Percentiles rank a stretch among this genome's conserved stretches.
Conservation (phyloP, 1,284 basidiomycete genomes). For the Meira nashicola region DNA sequence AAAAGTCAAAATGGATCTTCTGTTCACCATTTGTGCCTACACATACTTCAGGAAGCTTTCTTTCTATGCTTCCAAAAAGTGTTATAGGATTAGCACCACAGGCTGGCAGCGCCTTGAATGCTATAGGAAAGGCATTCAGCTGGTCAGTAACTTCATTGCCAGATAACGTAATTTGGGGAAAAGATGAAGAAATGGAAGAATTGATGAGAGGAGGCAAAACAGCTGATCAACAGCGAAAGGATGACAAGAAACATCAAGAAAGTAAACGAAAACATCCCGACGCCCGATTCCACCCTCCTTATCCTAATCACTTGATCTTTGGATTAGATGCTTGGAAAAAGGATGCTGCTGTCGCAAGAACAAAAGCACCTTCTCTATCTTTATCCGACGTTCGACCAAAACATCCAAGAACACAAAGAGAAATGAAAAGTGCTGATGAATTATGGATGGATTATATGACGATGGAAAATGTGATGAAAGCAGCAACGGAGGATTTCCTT, state of each 20-base stretch:
- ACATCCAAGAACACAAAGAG: background rate
- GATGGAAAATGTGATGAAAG: background rate
- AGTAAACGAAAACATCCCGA: background rate
- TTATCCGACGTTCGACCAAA: background rate
- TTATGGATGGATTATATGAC: background rate
- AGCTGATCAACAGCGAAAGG: background rate
- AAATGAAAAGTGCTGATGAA: background rate
- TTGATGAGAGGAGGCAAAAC: background rate
- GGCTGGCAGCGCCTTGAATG: background rate
- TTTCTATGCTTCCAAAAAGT: background rate
- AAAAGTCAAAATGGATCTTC: background rate
- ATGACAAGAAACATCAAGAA: background rate
- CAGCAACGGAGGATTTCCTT: background rate
- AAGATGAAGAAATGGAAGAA: background rate
- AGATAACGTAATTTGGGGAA: background rate
- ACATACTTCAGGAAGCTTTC: background rate
- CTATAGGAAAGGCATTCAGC: background rate
- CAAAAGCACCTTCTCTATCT: too few relatives aligned
- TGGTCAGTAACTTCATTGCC: background rate
- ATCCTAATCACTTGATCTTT: background rate
- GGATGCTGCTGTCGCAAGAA: background rate
- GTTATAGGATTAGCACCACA: background rate
- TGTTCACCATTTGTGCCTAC: background rate
- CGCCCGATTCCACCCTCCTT: background rate
- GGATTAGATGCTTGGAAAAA: background rate